Conservation (phyloP, 192 early-diverging fungal species). For the Entrophospora sp. region DNA sequence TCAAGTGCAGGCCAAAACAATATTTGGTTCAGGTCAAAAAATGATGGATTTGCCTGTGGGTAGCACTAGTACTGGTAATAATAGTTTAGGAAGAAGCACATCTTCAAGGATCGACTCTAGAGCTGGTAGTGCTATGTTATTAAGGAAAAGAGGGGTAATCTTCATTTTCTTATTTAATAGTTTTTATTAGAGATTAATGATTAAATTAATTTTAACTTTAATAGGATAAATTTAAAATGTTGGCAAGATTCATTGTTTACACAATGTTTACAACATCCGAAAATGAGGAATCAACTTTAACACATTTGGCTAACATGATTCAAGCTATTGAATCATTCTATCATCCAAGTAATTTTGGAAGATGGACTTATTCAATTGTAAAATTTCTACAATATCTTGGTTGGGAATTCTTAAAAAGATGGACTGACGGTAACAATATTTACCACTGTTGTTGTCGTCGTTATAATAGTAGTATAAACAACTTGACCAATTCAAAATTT, state of each 20-base stretch:
- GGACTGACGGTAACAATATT: slow-evolving; percentile 32
- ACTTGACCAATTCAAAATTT: background rate
- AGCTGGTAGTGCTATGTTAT: slow-evolving; percentile 27
- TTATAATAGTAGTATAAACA: background rate
- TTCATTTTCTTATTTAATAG: background rate
- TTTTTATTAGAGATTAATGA: background rate
- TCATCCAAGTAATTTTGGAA: slow-evolving; percentile 88
- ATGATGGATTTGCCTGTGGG: slow-evolving; percentile 50
- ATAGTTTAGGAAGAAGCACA: slow-evolving; percentile 40
- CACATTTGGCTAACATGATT: slow-evolving; percentile 65
- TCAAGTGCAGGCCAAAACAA: slow-evolving; percentile 42
- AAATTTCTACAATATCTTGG: slow-evolving; percentile 60
- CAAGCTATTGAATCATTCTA: slow-evolving; percentile 81
- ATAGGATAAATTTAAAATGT: slow-evolving; percentile 45
- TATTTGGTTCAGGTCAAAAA: slow-evolving; percentile 44
- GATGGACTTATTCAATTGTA: slow-evolving; percentile 70
- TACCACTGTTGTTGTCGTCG: background rate
- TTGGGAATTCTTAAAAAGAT: slow-evolving; percentile 59
- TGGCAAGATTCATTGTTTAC: slow-evolving; percentile 74
- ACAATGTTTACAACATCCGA: slow-evolving; percentile 51
- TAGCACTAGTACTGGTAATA: slow-evolving; percentile 37
- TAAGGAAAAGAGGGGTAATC: slow-evolving; percentile 27
- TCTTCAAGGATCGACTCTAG: slow-evolving; percentile 28
- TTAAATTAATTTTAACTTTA: background rate
- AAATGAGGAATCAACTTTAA: slow-evolving; percentile 40